Percentiles rank a stretch among this genome's conserved stretches.
These are phyloP conservation scores for Jackrogersella minutella DNA, from an alignment of 495 filamentous ascomycete genomes.

Conservation along the genomic window DNA sequence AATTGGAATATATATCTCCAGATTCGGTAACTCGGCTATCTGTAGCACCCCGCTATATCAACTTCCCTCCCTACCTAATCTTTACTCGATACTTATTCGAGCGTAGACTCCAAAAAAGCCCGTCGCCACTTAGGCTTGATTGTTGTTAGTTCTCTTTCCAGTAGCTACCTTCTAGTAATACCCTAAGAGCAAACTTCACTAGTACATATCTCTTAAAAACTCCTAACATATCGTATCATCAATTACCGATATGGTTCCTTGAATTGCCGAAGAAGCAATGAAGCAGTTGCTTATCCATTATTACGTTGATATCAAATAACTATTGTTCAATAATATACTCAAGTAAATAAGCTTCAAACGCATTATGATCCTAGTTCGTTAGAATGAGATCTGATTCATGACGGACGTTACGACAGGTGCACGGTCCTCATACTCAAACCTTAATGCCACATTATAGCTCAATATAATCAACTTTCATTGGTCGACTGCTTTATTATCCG, in stretches of 20 bases:
- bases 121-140: not conserved
- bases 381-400: slow-evolving; percentile 27
- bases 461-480: slow-evolving; percentile 14
- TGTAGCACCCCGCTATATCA: slow-evolving; percentile 23
- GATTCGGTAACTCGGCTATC: slow-evolving; percentile 22
- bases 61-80: slow-evolving; percentile 1
- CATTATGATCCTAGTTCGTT: not conserved
- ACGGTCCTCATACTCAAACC: slow-evolving; percentile 30
- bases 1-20: slow-evolving; percentile 16
- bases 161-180: not conserved
- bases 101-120: slow-evolving; percentile 3
- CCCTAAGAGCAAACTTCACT: not conserved
- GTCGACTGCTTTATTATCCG: not conserved
- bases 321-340: not conserved
- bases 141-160: slow-evolving; percentile 12
- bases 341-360: slow-evolving; percentile 10
- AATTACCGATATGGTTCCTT: too few species aligned
- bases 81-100: slow-evolving; percentile 11
- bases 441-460: slow-evolving; percentile 23
- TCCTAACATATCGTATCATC: too few species aligned
- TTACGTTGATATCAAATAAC: too few species aligned
- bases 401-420: slow-evolving; percentile 21
- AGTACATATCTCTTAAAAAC: not conserved
- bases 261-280: too few species aligned
- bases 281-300: too few species aligned